Base-by-base conservation (phyloP, 257 asterid genomes). In the Scutellaria minor region DNA sequence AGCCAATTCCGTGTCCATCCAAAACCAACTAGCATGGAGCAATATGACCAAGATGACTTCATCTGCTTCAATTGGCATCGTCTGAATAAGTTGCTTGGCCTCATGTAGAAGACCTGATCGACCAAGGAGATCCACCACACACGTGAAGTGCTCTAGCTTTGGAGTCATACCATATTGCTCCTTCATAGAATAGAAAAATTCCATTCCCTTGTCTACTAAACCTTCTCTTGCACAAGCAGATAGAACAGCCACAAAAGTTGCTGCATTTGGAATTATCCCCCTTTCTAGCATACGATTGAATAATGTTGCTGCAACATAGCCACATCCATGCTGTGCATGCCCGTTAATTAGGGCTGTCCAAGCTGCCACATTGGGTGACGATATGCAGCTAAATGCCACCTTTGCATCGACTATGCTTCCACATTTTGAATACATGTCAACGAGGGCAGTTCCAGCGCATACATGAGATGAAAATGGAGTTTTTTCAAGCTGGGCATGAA, bases 381-480 rank as follows among this genome's bases (percentile, higher is more conserved):
- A 73, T 68, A 85, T 77, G 84, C 76, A 75, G 63, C 58, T 53
- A 73, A 93, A 93, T 0, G 95, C 88, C 31, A 70, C 70, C 39
- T 65, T 76, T 40, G 97, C 93, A 62, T 86, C 89, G 7, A 74
- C 52, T 56, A 93, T 80, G 89, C 89, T 87, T 66, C 98, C 96
- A 72, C 96, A 87, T 80, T 86, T 93, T 53, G 96, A 81, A 72
- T 93, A 93, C 97, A 93, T 90, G 80, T 90, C 93, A 40, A 85
- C 75, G 1, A 93, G 91, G 55, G 97, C 87, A 18, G 98, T 87
- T 51, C 88, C 96, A 15, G 87, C 89, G 64, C 80, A 85, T 9
- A 82, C 81, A 67, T 80, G 71, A 46, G 82, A 77, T 69, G 85
- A 84, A 27, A 90, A 93, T 2, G 95, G 84, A 15, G 96, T 88